A percentile compares a stretch with the other conserved stretches of the same genome.
These are phyloP conservation scores for Thuja plicata DNA, from an alignment of 83 land plant genomes.

Conservation along the genomic window DNA sequence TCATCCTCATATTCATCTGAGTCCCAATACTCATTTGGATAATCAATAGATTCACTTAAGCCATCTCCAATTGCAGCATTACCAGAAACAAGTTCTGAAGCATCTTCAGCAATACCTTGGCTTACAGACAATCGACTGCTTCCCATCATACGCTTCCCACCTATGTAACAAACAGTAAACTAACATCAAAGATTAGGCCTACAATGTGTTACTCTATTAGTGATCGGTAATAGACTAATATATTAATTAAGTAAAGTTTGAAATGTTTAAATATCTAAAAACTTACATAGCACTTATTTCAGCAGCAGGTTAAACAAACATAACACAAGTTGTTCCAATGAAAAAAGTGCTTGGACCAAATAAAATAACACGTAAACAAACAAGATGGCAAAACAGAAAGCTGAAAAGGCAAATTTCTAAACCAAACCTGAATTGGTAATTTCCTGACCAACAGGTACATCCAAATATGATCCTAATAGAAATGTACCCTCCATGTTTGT, in stretches of 20 bases:
- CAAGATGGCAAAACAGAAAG: not conserved
- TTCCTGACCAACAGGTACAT: conserved; percentile 91
- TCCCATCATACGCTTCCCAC: conserved; percentile 61
- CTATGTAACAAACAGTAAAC: conserved; percentile 25
- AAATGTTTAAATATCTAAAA: not conserved
- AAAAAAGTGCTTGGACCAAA: not conserved
- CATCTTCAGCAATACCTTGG: conserved; percentile 94
- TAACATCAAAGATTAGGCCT: not conserved
- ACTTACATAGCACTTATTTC: not conserved
- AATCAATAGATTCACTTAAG: conserved; percentile 80
- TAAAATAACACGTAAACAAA: not conserved
- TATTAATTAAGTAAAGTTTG: not conserved
- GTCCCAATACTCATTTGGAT: conserved; percentile 96
- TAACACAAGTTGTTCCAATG: not conserved
- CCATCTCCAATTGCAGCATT: conserved; percentile 93
- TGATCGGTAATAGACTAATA: not conserved
- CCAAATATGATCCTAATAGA: conserved; percentile 75
- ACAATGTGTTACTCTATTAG: not conserved
- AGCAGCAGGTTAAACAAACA: not conserved
- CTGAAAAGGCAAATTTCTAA: not conserved
- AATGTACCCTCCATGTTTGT: conserved; percentile 38
- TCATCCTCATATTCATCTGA: conserved; percentile 99
- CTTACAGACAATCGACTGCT: conserved; percentile 89
- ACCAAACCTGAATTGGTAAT: conserved; percentile 72
- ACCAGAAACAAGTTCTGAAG: conserved; percentile 84